Evolutionary conservation across 352 stramenopile species (phyloP), one percentile per base, ranked within the genome.

Genomic region (Pythium phragmitis): DNA sequence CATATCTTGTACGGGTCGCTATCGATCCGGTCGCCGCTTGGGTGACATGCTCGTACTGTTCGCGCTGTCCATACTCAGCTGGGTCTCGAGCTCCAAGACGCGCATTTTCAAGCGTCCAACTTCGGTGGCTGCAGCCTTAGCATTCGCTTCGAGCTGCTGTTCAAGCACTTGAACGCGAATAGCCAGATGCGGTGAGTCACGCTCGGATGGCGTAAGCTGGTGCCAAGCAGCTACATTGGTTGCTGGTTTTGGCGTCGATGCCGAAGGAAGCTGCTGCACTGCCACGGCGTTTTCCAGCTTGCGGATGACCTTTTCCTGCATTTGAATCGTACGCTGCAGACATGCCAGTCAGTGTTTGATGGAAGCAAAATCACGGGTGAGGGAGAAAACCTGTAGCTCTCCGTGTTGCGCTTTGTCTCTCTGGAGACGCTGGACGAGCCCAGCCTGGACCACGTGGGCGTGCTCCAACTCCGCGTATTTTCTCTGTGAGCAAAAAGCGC

Each of bases 271-370:
- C 7, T n/a, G 21, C 23, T 48, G 17, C 13, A 23, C 11, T 26
- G 72, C 65, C 33, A 93, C 79, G 2, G 87, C 65, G 39, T 81
- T 75, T 62, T 95, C 85, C 26, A 95, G 85, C 66, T 91, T 85
- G 17, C 62, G 69, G 34, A 93, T 91, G n/a, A 95, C 86, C 30
- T 77, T 81, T 55, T 95, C 86, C 60, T 95, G 86, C 56, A 91
- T 75, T 0, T 72, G 77, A 13, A 95, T 75, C 6, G 82, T 79
- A 70, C 82, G 73, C 84, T 93, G 23, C 57, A 33, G 36, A 42
- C 12, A 37, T 28, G 9, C 47, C 41, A 60, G 39, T 26, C n/a
- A 43, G 50, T 46, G 14, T 14, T 60, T 59, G 26, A 30, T 30
- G 26, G 4, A 30, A 30, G 26, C 26, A 30, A 30, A 30, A 3